These are phyloP conservation scores for Xylaria multiplex DNA, from an alignment of 2,329 filamentous ascomycete species.

Conservation along the genomic window DNA sequence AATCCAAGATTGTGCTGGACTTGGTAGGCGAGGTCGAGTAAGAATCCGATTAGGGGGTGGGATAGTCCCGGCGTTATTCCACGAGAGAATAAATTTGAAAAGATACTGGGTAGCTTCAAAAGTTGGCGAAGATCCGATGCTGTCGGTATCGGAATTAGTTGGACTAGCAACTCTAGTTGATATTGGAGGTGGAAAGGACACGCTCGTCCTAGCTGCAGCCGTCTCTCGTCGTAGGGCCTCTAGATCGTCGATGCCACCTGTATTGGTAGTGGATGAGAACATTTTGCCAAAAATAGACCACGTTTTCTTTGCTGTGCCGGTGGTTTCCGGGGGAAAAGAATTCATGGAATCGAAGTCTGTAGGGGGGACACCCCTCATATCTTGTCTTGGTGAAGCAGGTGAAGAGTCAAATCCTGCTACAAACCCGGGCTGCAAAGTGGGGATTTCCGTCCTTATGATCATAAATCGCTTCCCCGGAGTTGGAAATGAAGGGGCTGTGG, in stretches of 20 bases:
- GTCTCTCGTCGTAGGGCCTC: conserved; percentile 62
- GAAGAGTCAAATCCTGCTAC: conserved; percentile 62
- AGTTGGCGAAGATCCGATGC: conserved; percentile 64
- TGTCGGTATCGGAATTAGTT: conserved; percentile 61
- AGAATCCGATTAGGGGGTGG: conserved; percentile 71
- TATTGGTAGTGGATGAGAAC: conserved; percentile 57
- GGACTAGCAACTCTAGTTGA: conserved; percentile 47
- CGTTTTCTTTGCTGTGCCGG: conserved; percentile 61
- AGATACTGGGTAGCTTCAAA: conserved; percentile 68
- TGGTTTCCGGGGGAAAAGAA: conserved; percentile 20
- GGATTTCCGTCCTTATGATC: conserved; percentile 83
- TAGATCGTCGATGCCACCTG: conserved; percentile 57
- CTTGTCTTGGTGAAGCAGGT: conserved; percentile 43
- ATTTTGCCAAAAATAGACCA: conserved; percentile 74
- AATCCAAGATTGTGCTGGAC: conserved; percentile 74
- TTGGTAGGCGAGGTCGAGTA: conserved; percentile 73
- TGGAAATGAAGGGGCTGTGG: conserved; percentile 83
- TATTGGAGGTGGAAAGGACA: conserved; percentile 53
- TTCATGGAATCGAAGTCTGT: conserved; percentile 47
- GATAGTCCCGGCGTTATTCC: conserved; percentile 63
- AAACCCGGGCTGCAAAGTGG: conserved; percentile 58
- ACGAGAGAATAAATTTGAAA: conserved; percentile 80
- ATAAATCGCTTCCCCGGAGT: conserved; percentile 86
- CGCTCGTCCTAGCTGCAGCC: conserved; percentile 55
- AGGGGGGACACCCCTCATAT: conserved; percentile 37